Percentiles rank a stretch among this genome's conserved stretches.
Conservation (phyloP, 2,329 filamentous ascomycete species). For the Venturia oleaginea region DNA sequence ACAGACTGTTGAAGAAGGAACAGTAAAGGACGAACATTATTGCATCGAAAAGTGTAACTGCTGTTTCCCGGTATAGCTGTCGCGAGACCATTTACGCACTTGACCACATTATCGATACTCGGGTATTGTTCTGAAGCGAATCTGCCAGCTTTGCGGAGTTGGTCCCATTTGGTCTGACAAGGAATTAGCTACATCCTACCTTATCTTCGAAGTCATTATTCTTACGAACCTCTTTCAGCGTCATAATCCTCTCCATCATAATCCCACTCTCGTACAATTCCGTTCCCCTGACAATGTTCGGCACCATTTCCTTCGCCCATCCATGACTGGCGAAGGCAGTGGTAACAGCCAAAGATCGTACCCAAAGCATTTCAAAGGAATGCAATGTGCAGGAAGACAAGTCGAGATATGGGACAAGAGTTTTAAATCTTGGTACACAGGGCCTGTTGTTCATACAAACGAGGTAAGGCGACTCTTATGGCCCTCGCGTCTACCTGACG, state of each 20-base stretch:
- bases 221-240: conserved; percentile 22
- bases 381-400: background rate
- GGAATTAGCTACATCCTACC: conserved; percentile 4
- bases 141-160: conserved; percentile 25
- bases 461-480: background rate
- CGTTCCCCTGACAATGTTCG: conserved; percentile 26
- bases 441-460: background rate
- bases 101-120: conserved; percentile 23
- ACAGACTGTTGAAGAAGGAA: background rate
- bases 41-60: conserved; percentile 30
- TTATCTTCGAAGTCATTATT: conserved; percentile 3
- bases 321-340: background rate
- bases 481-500: background rate
- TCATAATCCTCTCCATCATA: conserved; percentile 28
- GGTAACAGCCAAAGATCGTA: background rate
- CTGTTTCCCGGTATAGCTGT: conserved; percentile 26
- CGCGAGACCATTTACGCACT: conserved; percentile 30
- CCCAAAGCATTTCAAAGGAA: background rate
- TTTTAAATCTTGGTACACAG: background rate
- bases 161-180: conserved; percentile 28
- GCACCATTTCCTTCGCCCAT: conserved; percentile 22
- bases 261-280: conserved; percentile 32
- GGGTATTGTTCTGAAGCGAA: conserved; percentile 28
- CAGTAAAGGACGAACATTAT: conserved; percentile 21
- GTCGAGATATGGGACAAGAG: background rate